Percentiles rank a stretch among this genome's conserved stretches.
Evolutionary conservation across 148 eudicot species (phyloP).

Genomic region (Nepenthes gracilis): DNA sequence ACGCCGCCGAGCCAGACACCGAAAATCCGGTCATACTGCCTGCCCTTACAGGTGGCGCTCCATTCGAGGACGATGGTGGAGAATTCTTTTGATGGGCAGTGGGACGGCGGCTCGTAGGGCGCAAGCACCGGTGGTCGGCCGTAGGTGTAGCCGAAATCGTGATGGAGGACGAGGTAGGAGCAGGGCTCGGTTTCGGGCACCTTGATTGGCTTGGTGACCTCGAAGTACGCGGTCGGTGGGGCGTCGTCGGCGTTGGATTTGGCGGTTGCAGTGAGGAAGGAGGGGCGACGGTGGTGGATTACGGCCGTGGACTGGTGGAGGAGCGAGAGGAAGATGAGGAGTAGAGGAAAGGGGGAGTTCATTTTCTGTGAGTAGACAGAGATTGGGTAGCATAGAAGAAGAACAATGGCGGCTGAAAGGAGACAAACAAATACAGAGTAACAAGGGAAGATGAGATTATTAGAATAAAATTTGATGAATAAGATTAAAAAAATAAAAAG

Average conservation of each 20-base stretch:
- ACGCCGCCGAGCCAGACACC: conserved; percentile 88
- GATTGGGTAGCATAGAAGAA: too few relatives aligned
- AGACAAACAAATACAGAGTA: too few relatives aligned
- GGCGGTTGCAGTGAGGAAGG: conserved; percentile 11
- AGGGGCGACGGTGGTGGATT: conserved; percentile 17
- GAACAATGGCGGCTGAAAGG: too few relatives aligned
- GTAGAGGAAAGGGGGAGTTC: conserved; percentile 10
- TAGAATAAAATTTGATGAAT: too few relatives aligned
- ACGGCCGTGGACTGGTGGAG: conserved; percentile 6
- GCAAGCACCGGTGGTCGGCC: conserved; percentile 39
- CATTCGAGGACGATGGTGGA: conserved; percentile 53
- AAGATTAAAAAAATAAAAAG: too few relatives aligned
- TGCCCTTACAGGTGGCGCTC: conserved; percentile 59
- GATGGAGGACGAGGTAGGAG: conserved; percentile 45
- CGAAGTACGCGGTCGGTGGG: conserved; percentile 42
- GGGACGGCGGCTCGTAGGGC: conserved; percentile 46
- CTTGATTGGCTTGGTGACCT: conserved; percentile 59
- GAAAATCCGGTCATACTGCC: conserved; percentile 79
- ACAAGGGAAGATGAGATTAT: too few relatives aligned
- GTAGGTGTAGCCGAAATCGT: conserved; percentile 69
- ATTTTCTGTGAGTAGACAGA: too few relatives aligned
- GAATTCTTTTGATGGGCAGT: conserved; percentile 33
- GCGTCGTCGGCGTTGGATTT: conserved; percentile 3
- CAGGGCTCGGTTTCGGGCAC: conserved; percentile 47
- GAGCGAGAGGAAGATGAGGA: conserved; percentile 9